phyloP scores from a whole-genome alignment of 805 yeast genomes.

The Pichia manshurica region DNA sequence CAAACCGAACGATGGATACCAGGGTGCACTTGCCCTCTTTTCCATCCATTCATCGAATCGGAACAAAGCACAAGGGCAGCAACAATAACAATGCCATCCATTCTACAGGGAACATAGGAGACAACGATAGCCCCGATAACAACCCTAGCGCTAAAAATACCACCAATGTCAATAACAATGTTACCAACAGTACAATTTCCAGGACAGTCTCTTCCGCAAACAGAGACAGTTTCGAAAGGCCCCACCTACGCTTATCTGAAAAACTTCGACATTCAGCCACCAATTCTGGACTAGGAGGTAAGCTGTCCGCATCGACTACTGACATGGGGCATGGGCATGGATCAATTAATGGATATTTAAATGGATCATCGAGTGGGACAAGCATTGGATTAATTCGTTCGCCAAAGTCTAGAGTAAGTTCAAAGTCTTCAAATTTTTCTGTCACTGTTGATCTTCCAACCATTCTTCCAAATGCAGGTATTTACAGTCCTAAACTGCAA shows the following conservation, averaged over 20 bases:
- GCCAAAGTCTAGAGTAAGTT: background rate
- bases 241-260: background rate
- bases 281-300: background rate
- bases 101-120: background rate
- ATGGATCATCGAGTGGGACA: background rate
- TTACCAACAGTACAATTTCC: too few relatives aligned
- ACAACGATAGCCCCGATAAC: background rate
- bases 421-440: slow-evolving; percentile 2
- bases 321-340: background rate
- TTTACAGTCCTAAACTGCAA: slow-evolving; percentile 5
- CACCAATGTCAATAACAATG: background rate
- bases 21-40: slow-evolving; percentile 2
- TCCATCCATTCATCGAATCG: slow-evolving; percentile 1
- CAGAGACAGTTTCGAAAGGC: background rate
- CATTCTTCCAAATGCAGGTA: slow-evolving; percentile 8
- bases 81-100: background rate
- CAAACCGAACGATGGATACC: background rate
- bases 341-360: background rate
- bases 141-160: background rate
- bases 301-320: background rate
- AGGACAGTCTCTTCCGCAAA: background rate
- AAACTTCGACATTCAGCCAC: slow-evolving; percentile 2
- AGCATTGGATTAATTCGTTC: background rate
- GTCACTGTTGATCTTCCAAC: slow-evolving; percentile 11
- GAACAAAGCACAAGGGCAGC: background rate